Conservation (phyloP, 1,284 basidiomycete genomes). For the Malassezia dermatis region DNA sequence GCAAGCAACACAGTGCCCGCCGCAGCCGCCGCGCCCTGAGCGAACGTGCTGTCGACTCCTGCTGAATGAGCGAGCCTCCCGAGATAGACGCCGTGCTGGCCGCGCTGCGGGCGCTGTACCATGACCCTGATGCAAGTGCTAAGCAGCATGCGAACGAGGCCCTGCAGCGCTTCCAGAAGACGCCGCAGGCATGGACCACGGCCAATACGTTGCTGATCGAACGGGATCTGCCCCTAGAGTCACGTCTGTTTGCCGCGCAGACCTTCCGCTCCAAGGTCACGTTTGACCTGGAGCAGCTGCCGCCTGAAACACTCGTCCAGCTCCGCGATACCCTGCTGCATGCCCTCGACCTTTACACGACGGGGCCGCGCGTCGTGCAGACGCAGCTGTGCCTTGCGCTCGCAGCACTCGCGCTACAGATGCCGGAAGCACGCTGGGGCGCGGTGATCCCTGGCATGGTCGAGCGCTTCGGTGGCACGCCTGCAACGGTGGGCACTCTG, state of each 20-base stretch:
- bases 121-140: conserved; percentile 64
- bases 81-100: conserved; percentile 47
- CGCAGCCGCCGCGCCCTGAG: not conserved
- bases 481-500: conserved; percentile 68
- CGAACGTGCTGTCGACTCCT: not conserved
- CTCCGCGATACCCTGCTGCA: conserved; percentile 76
- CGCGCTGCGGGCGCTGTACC: conserved; percentile 53
- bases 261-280: conserved; percentile 93
- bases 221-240: conserved; percentile 65
- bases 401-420: conserved; percentile 80
- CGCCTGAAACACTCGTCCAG: conserved; percentile 60
- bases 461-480: conserved; percentile 71
- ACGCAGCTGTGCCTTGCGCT: conserved; percentile 82
- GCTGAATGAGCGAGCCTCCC: conserved; percentile 14
- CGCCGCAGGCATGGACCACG: conserved; percentile 86
- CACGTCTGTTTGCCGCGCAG: conserved; percentile 88
- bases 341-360: conserved; percentile 58
- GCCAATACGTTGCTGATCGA: conserved; percentile 80
- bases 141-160: conserved; percentile 57
- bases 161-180: conserved; percentile 49
- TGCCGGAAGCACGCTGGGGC: conserved; percentile 64
- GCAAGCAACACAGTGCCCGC: not conserved
- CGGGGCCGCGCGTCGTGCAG: conserved; percentile 75
- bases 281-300: conserved; percentile 86
- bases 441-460: conserved; percentile 73